Percentiles rank a stretch among this genome's conserved stretches.
Evolutionary conservation across 495 filamentous ascomycete genomes (phyloP).

Genomic region (Aspergillus nidulans): DNA sequence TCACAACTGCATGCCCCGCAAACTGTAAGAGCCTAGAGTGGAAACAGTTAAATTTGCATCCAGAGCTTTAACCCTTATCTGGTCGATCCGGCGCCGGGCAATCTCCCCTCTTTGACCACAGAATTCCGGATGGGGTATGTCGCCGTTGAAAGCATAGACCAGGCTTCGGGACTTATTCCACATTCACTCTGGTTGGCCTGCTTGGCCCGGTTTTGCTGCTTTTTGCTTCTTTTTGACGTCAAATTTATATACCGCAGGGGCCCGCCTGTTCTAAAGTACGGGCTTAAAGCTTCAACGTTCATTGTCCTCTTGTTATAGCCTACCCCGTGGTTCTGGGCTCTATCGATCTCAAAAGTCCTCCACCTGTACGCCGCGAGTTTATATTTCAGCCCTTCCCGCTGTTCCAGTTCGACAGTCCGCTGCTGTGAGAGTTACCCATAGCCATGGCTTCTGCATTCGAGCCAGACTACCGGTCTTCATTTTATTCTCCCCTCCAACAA

Average conservation of each 20-base stretch:
- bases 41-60: not conserved
- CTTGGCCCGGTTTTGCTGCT: not conserved
- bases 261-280: not conserved
- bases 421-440: not conserved
- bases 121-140: not conserved
- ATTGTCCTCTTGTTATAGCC: no score
- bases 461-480: not conserved
- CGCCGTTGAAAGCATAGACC: not conserved
- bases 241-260: not conserved
- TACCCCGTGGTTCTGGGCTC: not conserved
- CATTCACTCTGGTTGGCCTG: not conserved
- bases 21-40: not conserved
- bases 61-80: not conserved
- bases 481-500: not conserved
- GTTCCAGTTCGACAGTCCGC: no score
- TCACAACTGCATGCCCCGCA: not conserved
- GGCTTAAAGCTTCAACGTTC: no score
- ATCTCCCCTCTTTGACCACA: not conserved
- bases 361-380: not conserved
- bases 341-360: not conserved
- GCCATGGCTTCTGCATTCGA: not conserved
- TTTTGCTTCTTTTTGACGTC: conserved; percentile 4
- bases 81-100: not conserved
- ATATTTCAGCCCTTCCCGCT: not conserved
- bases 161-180: not conserved